Base-by-base conservation (phyloP, 805 yeast species). In the Saccharomyces kudriavzevii region DNA sequence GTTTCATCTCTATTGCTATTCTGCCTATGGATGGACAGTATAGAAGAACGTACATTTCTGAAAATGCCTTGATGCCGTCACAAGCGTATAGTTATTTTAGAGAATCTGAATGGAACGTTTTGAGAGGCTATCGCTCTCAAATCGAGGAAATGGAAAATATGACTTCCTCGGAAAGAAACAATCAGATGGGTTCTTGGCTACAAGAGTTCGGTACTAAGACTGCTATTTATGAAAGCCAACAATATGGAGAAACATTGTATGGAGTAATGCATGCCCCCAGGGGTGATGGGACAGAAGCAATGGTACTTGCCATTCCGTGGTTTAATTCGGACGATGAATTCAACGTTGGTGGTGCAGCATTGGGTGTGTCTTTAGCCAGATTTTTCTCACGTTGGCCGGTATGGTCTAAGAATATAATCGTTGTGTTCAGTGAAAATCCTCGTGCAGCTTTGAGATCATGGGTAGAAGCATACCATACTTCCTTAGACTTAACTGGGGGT, bases 51-150 rank as follows among this genome's bases (percentile, higher is more conserved):
- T 94, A 94, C 68, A 86, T 91, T 11, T 86, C 96, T 6, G 99
- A 94, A 66, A 94, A 94, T 70, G 99, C 99, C 30, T 74, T 94
- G 67, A 84, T 94, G 88, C 97, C 99, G 6, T 91, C 96, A 0
- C 98, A 94, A 68, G 98, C 94, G 2, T 84, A 85, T 60, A 84
- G 95, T 25, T 90, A 89, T 66, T 94, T 88, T 68, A 77, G 97
- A 52, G 98, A 92, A 64, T 82, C 89, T 45, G 98, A 94, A 67
- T 94, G 98, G 97, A 89, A 91, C 63, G 74, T 87, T 52, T 80
- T 89, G 30, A 75, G 98, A 54, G 99, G 97, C 0, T 89, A 84
- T 65, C 77, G 96, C 55, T 51, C 66, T 54, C 62, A 72, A 70
- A 61, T 81, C 66, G 70, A 75, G 58, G 57, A 55, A 31, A 64